phyloP scores from a whole-genome alignment of 2,329 filamentous ascomycete species.

The Claviceps citrina region DNA sequence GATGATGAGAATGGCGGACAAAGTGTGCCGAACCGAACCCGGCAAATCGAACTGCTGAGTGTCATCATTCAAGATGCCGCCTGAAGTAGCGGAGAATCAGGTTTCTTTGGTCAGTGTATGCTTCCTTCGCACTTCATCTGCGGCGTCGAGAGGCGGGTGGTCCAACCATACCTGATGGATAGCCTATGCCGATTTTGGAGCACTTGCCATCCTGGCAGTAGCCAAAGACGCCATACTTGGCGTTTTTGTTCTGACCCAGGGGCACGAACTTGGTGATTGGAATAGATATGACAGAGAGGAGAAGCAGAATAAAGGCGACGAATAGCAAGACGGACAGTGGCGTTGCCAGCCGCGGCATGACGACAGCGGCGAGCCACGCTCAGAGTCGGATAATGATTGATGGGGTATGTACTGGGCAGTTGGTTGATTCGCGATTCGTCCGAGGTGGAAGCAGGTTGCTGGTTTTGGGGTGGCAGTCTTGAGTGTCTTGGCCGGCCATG shows the following conservation, averaged over 20 bases:
- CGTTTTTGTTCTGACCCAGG: constrained; percentile 58
- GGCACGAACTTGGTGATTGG: constrained; percentile 78
- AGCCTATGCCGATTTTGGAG: constrained; percentile 65
- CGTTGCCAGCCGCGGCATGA: constrained; percentile 82
- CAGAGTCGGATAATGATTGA: constrained; percentile 9
- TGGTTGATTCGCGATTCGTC: background rate
- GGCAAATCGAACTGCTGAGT: constrained; percentile 40
- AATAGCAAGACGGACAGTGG: constrained; percentile 77
- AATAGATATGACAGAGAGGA: constrained; percentile 80
- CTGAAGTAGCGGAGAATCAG: background rate
- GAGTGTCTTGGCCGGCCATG: constrained; percentile 2
- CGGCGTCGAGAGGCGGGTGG: too few relatives aligned
- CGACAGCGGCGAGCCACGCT: constrained; percentile 18
- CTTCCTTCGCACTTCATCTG: background rate
- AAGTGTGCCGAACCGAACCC: constrained; percentile 35
- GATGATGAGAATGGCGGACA: constrained; percentile 83
- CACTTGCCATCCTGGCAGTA: constrained; percentile 58
- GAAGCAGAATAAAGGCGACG: constrained; percentile 66
- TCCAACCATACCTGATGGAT: constrained; percentile 39
- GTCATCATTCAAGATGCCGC: constrained; percentile 10
- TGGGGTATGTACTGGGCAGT: background rate
- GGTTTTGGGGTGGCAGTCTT: too few relatives aligned
- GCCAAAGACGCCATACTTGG: constrained; percentile 85
- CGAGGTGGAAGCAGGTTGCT: background rate
- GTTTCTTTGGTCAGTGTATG: background rate